phyloP scores from a whole-genome alignment of 192 early-diverging fungal genomes.

The Umbelopsis sp. region DNA sequence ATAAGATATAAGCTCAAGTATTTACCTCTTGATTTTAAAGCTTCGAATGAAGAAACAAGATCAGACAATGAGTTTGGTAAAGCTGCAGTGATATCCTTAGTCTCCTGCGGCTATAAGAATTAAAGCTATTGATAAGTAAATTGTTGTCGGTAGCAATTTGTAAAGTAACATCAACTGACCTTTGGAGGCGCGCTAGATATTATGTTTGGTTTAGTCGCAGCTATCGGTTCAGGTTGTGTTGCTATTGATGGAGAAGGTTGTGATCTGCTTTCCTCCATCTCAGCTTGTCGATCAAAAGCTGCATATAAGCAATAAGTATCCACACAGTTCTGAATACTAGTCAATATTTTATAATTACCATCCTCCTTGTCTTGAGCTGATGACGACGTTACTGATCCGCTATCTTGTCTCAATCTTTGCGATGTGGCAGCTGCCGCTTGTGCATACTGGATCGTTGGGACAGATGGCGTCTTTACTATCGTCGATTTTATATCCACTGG shows the following conservation, averaged over 20 bases:
- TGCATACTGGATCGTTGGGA: slow-evolving; percentile 14
- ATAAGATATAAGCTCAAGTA: not conserved
- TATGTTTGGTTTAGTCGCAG: too few species aligned
- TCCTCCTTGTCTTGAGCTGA: slow-evolving; percentile 2
- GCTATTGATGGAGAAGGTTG: too few species aligned
- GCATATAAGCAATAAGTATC: not conserved
- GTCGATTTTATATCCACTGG: slow-evolving; percentile 7
- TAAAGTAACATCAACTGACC: too few species aligned
- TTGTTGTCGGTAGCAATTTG: not conserved
- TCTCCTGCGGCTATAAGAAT: not conserved
- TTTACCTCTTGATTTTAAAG: slow-evolving; percentile 46
- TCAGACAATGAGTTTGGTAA: slow-evolving; percentile 48
- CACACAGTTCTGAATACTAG: not conserved
- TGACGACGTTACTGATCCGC: not conserved
- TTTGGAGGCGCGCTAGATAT: too few species aligned
- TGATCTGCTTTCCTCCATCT: too few species aligned
- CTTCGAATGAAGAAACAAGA: slow-evolving; percentile 50
- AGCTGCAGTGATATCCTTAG: slow-evolving; percentile 23
- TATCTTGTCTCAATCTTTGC: slow-evolving; percentile 5
- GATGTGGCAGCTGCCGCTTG: slow-evolving; percentile 10
- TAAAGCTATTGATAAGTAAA: too few species aligned
- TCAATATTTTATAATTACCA: not conserved
- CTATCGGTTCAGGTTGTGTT: too few species aligned
- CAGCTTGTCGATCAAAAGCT: too few species aligned
- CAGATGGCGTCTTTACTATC: not conserved